Evolutionary conservation across 139 green algal species (phyloP).

Genomic region (Micractinium conductrix): DNA sequence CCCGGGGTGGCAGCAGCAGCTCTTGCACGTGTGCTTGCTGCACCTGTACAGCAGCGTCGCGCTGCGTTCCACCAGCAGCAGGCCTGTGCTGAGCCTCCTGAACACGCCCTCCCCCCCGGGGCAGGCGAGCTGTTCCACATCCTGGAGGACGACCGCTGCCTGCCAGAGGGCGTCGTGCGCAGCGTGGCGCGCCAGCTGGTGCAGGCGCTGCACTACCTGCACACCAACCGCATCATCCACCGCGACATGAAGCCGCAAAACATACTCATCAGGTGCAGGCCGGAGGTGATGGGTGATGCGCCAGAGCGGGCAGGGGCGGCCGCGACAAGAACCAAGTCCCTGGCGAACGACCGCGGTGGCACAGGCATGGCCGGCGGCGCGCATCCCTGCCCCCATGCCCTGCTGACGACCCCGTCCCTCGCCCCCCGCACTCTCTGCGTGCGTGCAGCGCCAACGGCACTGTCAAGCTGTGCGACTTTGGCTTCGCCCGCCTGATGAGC

Average conservation of each 20-base stretch:
- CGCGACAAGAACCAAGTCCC: no score
- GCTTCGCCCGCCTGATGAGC: slow-evolving; percentile 91
- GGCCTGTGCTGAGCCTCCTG: no score
- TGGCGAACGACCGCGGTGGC: no score
- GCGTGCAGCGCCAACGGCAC: slow-evolving; percentile 52
- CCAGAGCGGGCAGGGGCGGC: not conserved
- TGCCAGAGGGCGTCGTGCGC: slow-evolving; percentile 87
- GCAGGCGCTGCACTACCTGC: slow-evolving; percentile 93
- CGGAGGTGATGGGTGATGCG: no score
- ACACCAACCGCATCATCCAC: slow-evolving; percentile 94
- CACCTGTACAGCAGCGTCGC: no score
- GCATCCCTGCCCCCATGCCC: no score
- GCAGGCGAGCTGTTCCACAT: slow-evolving; percentile 98
- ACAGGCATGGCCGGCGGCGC: no score
- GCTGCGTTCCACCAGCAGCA: no score
- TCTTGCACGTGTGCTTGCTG: no score
- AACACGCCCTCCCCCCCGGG: not conserved
- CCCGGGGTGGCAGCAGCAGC: no score
- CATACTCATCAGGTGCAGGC: slow-evolving; percentile 73
- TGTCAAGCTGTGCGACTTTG: slow-evolving; percentile 95
- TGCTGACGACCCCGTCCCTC: no score
- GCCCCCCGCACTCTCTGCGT: no score
- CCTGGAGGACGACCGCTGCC: slow-evolving; percentile 91
- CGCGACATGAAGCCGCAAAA: slow-evolving; percentile 96
- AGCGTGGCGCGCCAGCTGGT: slow-evolving; percentile 92